Percentiles rank a stretch among this genome's conserved stretches.
These are phyloP conservation scores for Ilex asprella DNA, from an alignment of 257 asterid genomes.

Conservation along the genomic window DNA sequence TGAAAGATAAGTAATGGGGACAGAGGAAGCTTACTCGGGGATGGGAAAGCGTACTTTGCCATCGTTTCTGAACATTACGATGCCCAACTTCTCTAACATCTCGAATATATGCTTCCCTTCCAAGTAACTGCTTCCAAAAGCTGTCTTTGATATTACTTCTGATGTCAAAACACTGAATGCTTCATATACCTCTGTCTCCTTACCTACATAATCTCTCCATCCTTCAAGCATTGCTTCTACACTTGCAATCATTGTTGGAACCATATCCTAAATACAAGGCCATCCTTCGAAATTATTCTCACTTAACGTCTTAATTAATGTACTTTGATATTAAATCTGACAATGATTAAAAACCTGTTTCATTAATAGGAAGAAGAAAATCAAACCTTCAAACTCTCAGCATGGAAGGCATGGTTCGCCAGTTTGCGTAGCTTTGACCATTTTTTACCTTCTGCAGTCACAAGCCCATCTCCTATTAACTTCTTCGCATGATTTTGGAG, in stretches of 20 bases:
- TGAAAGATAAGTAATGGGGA: background rate
- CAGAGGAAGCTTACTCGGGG: slow-evolving; percentile 15
- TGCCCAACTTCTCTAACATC: slow-evolving; percentile 22
- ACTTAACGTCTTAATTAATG: no score
- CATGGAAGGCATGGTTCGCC: slow-evolving; percentile 58
- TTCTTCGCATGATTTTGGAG: slow-evolving; percentile 12
- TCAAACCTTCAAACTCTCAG: slow-evolving; percentile 40
- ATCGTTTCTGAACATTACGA: slow-evolving; percentile 13
- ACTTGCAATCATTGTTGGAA: slow-evolving; percentile 46
- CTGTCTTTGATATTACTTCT: slow-evolving; percentile 56
- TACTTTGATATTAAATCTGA: background rate
- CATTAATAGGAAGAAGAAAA: background rate
- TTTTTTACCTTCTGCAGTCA: slow-evolving; percentile 34
- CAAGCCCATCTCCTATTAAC: slow-evolving; percentile 44
- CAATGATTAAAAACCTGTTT: background rate
- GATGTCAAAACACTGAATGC: slow-evolving; percentile 40
- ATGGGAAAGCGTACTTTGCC: slow-evolving; percentile 16
- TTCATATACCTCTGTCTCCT: slow-evolving; percentile 38
- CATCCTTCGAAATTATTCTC: background rate
- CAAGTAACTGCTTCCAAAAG: slow-evolving; percentile 55
- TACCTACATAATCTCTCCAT: slow-evolving; percentile 26
- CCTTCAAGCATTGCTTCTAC: slow-evolving; percentile 36
- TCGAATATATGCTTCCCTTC: slow-evolving; percentile 50
- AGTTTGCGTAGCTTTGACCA: slow-evolving; percentile 48
- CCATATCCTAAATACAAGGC: slow-evolving; percentile 29